Evolutionary conservation across 1,139 yeast genomes (phyloP), one percentile per base, ranked within the genome.

Genomic region (Yamadazyma songkhlaensis): DNA sequence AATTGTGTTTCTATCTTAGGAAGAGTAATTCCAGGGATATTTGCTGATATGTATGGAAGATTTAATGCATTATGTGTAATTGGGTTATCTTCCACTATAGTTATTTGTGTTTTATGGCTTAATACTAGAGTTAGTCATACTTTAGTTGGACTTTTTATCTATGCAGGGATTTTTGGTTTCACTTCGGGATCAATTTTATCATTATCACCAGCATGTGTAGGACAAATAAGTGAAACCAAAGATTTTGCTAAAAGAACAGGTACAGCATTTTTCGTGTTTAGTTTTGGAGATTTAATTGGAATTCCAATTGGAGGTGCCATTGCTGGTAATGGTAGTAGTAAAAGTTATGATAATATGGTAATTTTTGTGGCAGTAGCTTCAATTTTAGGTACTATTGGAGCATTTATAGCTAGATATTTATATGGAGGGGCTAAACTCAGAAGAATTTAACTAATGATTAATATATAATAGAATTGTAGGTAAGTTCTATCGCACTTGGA

Each of bases 211-310:
- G 58, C 66, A 7, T 70, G 81, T 44, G 66, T 75, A 42, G 77
- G 81, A 1, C 88, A 83, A 55, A 78, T 84, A 12, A 77, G 87
- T 33, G 71, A 71, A 32, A 78, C 84, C 1, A 77, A 77, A 35
- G 65, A 64, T 31, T 59, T 64, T 35, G 67, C 68, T 9, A 53
- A 53, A 32, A 34, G 40, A 30, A 43, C 50, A 23, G 67, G 67
- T 15, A 64, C 66, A 4, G 68, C 61, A 6, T 64, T 58, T 42
- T 61, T 57, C 42, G 58, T 56, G 24, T 54, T 62, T 36, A 56
- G 67, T 41, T 50, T 57, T 41, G 64, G 66, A 13, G 62, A 64
- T 41, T 54, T 64, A 32, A 43, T 61, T 21, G 68, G 68, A 0
- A 56, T 64, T 11, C 68, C 68, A 1, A 53, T 64, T 38, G 68